Percentiles rank a stretch among this genome's conserved stretches.
Evolutionary conservation across 495 filamentous ascomycete genomes (phyloP).

Genomic region (Thermothielavioides terrestris): DNA sequence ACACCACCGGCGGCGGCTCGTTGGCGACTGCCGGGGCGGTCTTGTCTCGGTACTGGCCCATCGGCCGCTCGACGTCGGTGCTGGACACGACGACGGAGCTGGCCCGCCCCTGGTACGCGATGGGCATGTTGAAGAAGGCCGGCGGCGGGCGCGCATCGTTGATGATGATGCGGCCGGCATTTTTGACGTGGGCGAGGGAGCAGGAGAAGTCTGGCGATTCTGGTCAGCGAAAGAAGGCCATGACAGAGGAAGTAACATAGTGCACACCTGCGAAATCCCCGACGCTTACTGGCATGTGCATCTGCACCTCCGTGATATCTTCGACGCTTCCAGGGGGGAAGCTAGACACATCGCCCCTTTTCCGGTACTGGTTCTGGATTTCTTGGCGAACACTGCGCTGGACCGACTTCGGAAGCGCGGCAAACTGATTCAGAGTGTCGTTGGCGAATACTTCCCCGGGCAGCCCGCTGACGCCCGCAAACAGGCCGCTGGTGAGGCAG

Average conservation of each 20-base stretch:
- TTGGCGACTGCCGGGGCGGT: not conserved
- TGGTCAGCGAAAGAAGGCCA: too few relatives aligned
- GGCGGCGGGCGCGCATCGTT: constrained; percentile 1
- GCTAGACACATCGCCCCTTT: not conserved
- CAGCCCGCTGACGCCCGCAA: not conserved
- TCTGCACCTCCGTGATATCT: not conserved
- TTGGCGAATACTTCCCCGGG: not conserved
- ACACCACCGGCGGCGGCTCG: constrained; percentile 29
- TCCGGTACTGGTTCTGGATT: not conserved
- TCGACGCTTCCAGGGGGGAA: not conserved
- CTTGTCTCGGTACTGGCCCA: constrained; percentile 1
- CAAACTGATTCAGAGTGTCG: not conserved
- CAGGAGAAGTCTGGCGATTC: not conserved
- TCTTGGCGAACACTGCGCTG: not conserved
- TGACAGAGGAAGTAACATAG: too few relatives aligned
- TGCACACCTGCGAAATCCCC: not conserved
- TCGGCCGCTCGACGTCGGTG: not conserved
- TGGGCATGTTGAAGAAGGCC: not conserved
- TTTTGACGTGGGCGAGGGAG: not conserved
- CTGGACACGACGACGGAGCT: not conserved
- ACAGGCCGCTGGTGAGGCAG: not conserved
- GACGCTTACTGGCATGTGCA: constrained; percentile 2
- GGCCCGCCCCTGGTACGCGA: not conserved
- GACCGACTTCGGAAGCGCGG: not conserved
- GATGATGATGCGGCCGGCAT: constrained; percentile 1